Evolutionary conservation across 345 rosid genomes (phyloP).

Genomic region (Populus alba): DNA sequence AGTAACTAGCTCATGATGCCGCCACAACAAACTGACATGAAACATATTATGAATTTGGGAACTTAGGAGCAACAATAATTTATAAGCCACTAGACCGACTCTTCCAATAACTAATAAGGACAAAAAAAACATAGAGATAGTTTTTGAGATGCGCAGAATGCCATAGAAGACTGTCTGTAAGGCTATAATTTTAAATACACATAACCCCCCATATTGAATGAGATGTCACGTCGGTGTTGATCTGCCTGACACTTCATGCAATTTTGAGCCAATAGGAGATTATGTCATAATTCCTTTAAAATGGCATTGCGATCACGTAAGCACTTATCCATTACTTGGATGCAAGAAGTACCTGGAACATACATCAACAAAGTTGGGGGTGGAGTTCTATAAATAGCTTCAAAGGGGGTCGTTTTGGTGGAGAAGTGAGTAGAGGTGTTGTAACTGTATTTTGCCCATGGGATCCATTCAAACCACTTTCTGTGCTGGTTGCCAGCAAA

Average conservation of each 20-base stretch:
- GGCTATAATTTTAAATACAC: neutral
- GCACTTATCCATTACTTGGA: no score
- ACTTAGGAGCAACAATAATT: neutral
- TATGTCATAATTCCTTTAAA: neutral
- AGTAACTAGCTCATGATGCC: no score
- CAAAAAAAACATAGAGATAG: neutral
- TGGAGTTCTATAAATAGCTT: no score
- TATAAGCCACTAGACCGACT: neutral
- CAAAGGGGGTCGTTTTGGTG: no score
- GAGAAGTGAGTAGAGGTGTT: neutral
- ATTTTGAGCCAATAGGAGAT: neutral
- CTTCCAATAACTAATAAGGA: neutral
- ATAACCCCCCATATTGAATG: neutral
- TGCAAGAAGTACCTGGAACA: no score
- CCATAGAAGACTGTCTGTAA: neutral
- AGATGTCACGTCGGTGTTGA: no score
- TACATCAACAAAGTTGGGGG: no score
- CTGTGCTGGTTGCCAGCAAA: neutral
- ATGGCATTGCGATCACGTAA: no score
- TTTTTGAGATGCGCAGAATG: neutral
- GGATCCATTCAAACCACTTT: neutral
- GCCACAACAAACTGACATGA: neutral
- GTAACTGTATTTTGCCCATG: neutral
- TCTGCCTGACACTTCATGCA: neutral
- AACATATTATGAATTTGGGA: neutral